Evolutionary conservation across 2,329 filamentous ascomycete species (phyloP), one percentile per base, ranked within the genome.

Genomic region (Zymoseptoria ardabiliae): DNA sequence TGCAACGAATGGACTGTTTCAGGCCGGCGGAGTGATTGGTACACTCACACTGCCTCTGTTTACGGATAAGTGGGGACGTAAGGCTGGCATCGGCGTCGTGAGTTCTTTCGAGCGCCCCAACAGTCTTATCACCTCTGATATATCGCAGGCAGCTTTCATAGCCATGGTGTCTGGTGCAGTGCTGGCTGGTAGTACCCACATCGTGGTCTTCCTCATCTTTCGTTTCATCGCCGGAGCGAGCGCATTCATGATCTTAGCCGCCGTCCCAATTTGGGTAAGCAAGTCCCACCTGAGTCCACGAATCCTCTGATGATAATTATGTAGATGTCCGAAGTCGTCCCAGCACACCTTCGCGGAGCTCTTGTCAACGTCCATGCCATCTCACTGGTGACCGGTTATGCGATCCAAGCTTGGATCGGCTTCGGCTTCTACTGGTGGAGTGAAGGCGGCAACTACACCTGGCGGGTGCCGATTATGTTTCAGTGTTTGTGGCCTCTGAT

Each of bases 301-400:
- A 7, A 4, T 7, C 4, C 23, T 25, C 9, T 17, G 11, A 2
- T 41, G 10, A 41, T 17, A 17, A 6, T 4, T 13, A 2, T 17
- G 4, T 6, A 45, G 35, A 71, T 74, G 68, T 67, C 67, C 53
- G 70, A 73, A 50, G 66, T 74, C 50, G 69, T 71, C 0, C 72
- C 73, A 4, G 64, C 66, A 4, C 62, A 69, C 19, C 63, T 71
- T 22, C 67, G 72, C 23, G 72, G 70, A 8, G 68, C 68, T 22
- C 65, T 75, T 1, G 70, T 74, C 25, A 69, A 72, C 28, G 65
- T 73, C 13, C 71, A 74, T 53, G 71, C 66, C 20, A 66, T 72
- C 13, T 52, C 60, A 1, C 51, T 67, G 13, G 58, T 67, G 13
- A 41, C 61, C 2, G 65, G 65, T 2, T 65, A 67, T 49, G 61